Conservation (phyloP, 2,329 filamentous ascomycete genomes). For the Trichoderma citrinoviride region DNA sequence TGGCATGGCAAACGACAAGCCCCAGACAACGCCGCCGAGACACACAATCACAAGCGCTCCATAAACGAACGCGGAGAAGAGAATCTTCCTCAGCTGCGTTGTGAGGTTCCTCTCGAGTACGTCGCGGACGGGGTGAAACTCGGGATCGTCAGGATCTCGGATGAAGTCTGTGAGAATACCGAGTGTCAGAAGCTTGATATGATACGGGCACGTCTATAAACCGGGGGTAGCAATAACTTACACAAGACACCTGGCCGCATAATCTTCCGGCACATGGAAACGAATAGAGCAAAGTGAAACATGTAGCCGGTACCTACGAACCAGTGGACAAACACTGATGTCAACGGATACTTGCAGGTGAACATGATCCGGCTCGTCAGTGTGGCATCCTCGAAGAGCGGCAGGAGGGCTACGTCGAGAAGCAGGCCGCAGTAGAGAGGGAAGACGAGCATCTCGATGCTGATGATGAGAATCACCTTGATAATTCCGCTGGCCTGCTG, state of each 20-base stretch:
- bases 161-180: slow-evolving; percentile 71
- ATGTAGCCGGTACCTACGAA: slow-evolving; percentile 98
- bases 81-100: slow-evolving; percentile 91
- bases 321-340: slow-evolving; percentile 96
- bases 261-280: slow-evolving; percentile 98
- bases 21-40: slow-evolving; percentile 93
- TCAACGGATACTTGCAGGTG: slow-evolving; percentile 74
- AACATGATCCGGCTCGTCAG: slow-evolving; percentile 76
- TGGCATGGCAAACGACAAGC: slow-evolving; percentile 65
- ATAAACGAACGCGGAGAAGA: slow-evolving; percentile 94
- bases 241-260: slow-evolving; percentile 92
- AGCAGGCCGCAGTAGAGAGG: slow-evolving; percentile 92
- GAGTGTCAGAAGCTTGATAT: neutral
- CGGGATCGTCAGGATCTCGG: slow-evolving; percentile 94
- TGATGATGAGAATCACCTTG: slow-evolving; percentile 97
- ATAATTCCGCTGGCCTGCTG: slow-evolving; percentile 94
- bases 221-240: slow-evolving; percentile 45
- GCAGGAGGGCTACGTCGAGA: slow-evolving; percentile 82
- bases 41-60: slow-evolving; percentile 90
- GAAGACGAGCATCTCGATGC: slow-evolving; percentile 98
- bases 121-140: slow-evolving; percentile 95
- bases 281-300: slow-evolving; percentile 99
- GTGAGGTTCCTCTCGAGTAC: slow-evolving; percentile 90
- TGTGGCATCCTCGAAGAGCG: slow-evolving; percentile 80
- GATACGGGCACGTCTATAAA: too few relatives aligned